Base-by-base conservation (phyloP, 176 grass and related monocot species). In the Carex pumila region DNA sequence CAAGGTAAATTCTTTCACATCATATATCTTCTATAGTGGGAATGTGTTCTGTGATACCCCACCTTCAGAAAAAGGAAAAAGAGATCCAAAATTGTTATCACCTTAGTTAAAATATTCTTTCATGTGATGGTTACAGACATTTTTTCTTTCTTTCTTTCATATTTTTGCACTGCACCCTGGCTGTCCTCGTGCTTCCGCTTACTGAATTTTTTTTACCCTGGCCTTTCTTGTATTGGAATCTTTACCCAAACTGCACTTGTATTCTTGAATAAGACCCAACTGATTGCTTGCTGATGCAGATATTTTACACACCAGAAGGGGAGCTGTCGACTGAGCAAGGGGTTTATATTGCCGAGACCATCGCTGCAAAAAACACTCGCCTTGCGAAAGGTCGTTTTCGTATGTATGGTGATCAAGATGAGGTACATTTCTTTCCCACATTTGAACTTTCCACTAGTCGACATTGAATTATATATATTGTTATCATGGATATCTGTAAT, bases 301-400 rank as follows among this genome's bases (percentile, higher is more conserved):
- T 98, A 84, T 93, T 95, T 83, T 95, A 89, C 87, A 93, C 92
- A 73, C 88, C 91, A 78, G 95, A 98, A 89, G 92, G 92, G 30
- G 86, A 93, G 83, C 66, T 98, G 55, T 94, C 91, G 70, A 87
- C 79, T 10, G 95, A 98, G 65, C 92, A 95, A 91, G 95, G 95
- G 73, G 61, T 98, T 86, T 98, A 98, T 87, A 81, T 98, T 58
- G 92, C 95, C 8, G 95, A 93, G 88, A 80, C 92, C 64, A 86
- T 98, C 79, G 68, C 81, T 86, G 83, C 84, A 18, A 98, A 91
- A 89, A 98, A 95, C 68, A 91, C 86, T 71, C 94, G 89, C 88
- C 92, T 93, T 82, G 89, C 92, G 5, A 95, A 98, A 85, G 95
- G 95, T 10, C 90, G 92, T 88, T 98, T 94, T 68, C 91, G 92